These are phyloP conservation scores for Penicillium sp. DNA, from an alignment of 2,329 filamentous ascomycete species.

Conservation along the genomic window DNA sequence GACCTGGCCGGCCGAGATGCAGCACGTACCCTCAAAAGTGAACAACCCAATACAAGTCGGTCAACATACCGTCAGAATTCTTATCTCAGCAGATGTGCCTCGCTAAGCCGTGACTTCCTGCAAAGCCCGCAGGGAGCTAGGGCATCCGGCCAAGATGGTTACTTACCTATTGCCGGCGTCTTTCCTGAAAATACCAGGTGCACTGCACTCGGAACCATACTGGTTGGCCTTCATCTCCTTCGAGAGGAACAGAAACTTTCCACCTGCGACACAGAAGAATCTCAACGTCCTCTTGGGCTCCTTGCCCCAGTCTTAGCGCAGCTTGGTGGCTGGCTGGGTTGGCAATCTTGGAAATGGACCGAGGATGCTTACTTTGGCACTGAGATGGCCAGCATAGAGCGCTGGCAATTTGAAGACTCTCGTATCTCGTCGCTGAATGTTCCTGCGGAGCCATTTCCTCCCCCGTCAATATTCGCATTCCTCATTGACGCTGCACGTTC, in stretches of 20 bases:
- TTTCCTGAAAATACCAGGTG: conserved; percentile 57
- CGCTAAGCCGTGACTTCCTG: conserved; percentile 65
- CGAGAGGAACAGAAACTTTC: conserved; percentile 86
- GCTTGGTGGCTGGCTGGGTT: conserved; percentile 77
- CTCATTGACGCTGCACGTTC: conserved; percentile 44
- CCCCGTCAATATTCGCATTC: conserved; percentile 61
- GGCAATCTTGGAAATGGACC: conserved; percentile 61
- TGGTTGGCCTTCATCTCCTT: conserved; percentile 78
- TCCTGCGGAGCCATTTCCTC: conserved; percentile 53
- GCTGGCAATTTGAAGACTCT: conserved; percentile 58
- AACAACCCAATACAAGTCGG: conserved; percentile 24
- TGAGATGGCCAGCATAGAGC: conserved; percentile 57
- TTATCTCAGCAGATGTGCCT: conserved; percentile 51
- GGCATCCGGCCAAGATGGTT: conserved; percentile 58
- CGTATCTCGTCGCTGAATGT: conserved; percentile 45
- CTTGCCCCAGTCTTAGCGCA: conserved; percentile 77
- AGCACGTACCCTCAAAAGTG: conserved; percentile 20
- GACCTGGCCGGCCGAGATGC: conserved; percentile 15
- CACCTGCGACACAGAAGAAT: conserved; percentile 54
- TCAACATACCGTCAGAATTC: conserved; percentile 39
- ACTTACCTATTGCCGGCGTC: conserved; percentile 62
- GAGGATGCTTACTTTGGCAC: conserved; percentile 57
- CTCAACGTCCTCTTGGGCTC: conserved; percentile 46
- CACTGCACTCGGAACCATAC: conserved; percentile 66
- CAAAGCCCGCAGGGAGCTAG: conserved; percentile 58